Evolutionary conservation across 148 eudicot species (phyloP).

Genomic region (Silene latifolia): DNA sequence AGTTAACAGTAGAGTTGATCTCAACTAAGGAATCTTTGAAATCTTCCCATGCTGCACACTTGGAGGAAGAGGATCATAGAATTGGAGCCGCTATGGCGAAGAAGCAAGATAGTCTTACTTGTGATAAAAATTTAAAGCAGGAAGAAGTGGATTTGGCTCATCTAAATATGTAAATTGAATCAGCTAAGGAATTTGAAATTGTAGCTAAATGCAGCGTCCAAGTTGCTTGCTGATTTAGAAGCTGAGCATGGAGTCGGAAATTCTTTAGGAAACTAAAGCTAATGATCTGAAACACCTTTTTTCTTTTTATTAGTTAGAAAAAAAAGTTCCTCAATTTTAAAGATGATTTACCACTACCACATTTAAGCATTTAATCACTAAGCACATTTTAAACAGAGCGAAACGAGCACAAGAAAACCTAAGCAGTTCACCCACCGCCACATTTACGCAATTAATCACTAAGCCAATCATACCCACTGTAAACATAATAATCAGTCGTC

Average conservation of each 20-base stretch:
- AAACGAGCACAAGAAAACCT: too few species aligned
- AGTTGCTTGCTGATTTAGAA: slow-evolving; percentile 58
- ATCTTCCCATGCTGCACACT: slow-evolving; percentile 79
- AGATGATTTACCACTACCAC: too few species aligned
- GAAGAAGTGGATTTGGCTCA: slow-evolving; percentile 76
- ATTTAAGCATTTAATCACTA: too few species aligned
- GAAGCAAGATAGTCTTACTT: slow-evolving; percentile 68
- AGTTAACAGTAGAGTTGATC: slow-evolving; percentile 76
- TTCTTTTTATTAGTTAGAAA: background rate
- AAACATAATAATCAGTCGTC: too few species aligned
- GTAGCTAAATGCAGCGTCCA: slow-evolving; percentile 55
- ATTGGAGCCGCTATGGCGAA: slow-evolving; percentile 87
- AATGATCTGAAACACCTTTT: background rate
- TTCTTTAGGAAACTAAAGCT: slow-evolving; percentile 38
- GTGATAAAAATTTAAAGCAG: slow-evolving; percentile 80
- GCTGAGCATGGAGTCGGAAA: slow-evolving; percentile 77
- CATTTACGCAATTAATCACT: too few species aligned
- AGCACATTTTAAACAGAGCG: too few species aligned
- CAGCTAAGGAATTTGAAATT: slow-evolving; percentile 65
- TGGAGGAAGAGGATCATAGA: slow-evolving; percentile 93
- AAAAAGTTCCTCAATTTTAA: too few species aligned
- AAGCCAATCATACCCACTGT: too few species aligned
- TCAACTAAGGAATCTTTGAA: slow-evolving; percentile 72
- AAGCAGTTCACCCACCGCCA: too few species aligned
- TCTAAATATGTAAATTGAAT: slow-evolving; percentile 52